Percentiles rank a stretch among this genome's conserved stretches.
phyloP scores from a whole-genome alignment of 306 rosid species.

The Lathyrus sativus region DNA sequence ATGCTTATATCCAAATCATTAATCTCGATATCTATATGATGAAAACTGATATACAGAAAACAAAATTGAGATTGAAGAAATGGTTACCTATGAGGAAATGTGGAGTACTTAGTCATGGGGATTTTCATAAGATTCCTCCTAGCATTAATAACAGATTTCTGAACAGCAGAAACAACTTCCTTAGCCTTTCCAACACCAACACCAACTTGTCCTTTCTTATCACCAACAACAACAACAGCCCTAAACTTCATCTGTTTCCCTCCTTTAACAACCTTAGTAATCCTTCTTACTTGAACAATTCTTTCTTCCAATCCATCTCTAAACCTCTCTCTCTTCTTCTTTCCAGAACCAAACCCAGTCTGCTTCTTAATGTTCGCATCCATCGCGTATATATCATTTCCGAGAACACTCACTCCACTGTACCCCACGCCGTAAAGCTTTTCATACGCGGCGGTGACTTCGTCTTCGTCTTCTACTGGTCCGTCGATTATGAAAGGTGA shows the following conservation, averaged over 20 bases:
- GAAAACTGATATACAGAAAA: neutral
- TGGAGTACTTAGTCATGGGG: slow-evolving; percentile 39
- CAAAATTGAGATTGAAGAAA: neutral
- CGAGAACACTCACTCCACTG: slow-evolving; percentile 71
- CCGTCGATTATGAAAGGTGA: slow-evolving; percentile 78
- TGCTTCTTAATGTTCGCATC: slow-evolving; percentile 59
- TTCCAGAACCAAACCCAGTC: slow-evolving; percentile 58
- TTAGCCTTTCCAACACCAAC: slow-evolving; percentile 45
- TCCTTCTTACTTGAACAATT: slow-evolving; percentile 86
- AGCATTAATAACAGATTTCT: slow-evolving; percentile 37
- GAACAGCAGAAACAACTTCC: slow-evolving; percentile 43
- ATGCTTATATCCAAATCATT: too few relatives aligned
- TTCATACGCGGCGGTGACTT: slow-evolving; percentile 77
- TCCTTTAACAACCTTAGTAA: slow-evolving; percentile 96
- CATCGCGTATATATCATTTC: slow-evolving; percentile 74
- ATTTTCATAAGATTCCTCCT: slow-evolving; percentile 36
- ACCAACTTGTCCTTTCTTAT: slow-evolving; percentile 91
- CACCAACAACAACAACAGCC: slow-evolving; percentile 85
- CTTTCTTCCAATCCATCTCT: slow-evolving; percentile 93
- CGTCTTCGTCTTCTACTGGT: slow-evolving; percentile 71
- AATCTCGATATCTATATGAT: neutral
- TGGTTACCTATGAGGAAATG: slow-evolving; percentile 41
- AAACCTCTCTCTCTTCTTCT: slow-evolving; percentile 63
- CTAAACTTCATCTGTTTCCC: slow-evolving; percentile 87
- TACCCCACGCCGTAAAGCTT: slow-evolving; percentile 79